Evolutionary conservation across 495 filamentous ascomycete species (phyloP).

Genomic region (Penicillium parvum): DNA sequence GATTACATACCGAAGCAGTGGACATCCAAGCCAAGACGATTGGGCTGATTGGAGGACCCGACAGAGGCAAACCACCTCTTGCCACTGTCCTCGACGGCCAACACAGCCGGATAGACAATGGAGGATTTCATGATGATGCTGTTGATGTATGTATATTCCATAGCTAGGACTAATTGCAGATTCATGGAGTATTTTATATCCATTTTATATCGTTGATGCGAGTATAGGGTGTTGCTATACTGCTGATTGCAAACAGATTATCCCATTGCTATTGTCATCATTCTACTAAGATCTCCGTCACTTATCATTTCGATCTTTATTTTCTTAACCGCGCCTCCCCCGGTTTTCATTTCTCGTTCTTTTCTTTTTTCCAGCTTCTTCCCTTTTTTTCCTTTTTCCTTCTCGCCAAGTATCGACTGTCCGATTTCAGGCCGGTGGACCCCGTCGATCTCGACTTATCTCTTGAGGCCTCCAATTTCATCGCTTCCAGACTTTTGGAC

Average conservation of each 20-base stretch:
- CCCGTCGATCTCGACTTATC: slow-evolving; percentile 24
- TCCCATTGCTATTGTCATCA: slow-evolving; percentile 23
- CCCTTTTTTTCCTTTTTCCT: slow-evolving; percentile 9
- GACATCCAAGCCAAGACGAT: background rate
- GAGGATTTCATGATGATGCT: background rate
- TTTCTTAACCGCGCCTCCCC: slow-evolving; percentile 14
- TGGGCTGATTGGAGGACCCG: background rate
- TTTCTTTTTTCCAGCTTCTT: slow-evolving; percentile 2
- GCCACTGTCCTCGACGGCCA: slow-evolving; percentile 1
- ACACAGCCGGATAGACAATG: background rate
- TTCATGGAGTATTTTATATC: no score
- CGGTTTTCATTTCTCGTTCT: background rate
- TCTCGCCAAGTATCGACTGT: slow-evolving; percentile 2
- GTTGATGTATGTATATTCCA: background rate
- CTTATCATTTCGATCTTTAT: background rate
- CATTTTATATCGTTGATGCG: no score
- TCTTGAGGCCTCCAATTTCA: slow-evolving; percentile 16
- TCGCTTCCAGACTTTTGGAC: slow-evolving; percentile 19
- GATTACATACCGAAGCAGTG: no score
- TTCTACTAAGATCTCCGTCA: slow-evolving; percentile 2
- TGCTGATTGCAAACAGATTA: slow-evolving; percentile 5
- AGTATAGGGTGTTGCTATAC: background rate
- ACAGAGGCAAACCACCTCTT: background rate
- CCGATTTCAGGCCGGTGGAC: slow-evolving; percentile 21
- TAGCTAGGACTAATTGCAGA: no score